Conservation (phyloP, 139 green algal genomes). For the Diplosphaera chodatii region DNA sequence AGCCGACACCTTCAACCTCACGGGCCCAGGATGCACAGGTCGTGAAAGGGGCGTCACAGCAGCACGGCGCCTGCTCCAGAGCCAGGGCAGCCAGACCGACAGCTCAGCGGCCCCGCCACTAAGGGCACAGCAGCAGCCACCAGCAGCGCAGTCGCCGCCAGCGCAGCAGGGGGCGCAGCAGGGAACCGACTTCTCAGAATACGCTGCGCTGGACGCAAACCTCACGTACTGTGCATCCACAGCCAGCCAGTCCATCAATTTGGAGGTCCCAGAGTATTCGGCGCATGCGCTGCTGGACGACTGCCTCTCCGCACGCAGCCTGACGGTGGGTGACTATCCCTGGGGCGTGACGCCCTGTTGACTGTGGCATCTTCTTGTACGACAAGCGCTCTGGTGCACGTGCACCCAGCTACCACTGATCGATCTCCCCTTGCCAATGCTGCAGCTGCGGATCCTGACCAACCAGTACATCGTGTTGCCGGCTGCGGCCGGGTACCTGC, state of each 20-base stretch:
- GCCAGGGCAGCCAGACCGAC: too few species aligned
- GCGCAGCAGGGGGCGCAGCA: too few species aligned
- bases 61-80: too few species aligned
- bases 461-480: not conserved
- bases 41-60: too few species aligned
- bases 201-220: not conserved
- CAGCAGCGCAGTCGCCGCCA: too few species aligned
- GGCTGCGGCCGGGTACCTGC: not conserved
- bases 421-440: not conserved
- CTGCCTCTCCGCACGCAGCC: not conserved
- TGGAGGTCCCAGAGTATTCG: not conserved
- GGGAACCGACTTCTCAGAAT: not conserved
- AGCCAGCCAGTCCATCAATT: not conserved
- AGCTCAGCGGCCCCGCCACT: too few species aligned
- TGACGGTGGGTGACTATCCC: too few species aligned
- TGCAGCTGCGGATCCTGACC: not conserved
- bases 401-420: too few species aligned
- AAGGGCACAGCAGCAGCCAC: too few species aligned
- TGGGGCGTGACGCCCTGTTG: too few species aligned
- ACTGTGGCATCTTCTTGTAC: too few species aligned
- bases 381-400: too few species aligned
- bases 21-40: not conserved
- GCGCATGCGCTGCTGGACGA: not conserved
- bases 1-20: not conserved
- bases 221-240: not conserved